Percentiles rank a stretch among this genome's conserved stretches.
These are phyloP conservation scores for Diospyros kaki DNA, from an alignment of 148 eudicot species.

Conservation along the genomic window DNA sequence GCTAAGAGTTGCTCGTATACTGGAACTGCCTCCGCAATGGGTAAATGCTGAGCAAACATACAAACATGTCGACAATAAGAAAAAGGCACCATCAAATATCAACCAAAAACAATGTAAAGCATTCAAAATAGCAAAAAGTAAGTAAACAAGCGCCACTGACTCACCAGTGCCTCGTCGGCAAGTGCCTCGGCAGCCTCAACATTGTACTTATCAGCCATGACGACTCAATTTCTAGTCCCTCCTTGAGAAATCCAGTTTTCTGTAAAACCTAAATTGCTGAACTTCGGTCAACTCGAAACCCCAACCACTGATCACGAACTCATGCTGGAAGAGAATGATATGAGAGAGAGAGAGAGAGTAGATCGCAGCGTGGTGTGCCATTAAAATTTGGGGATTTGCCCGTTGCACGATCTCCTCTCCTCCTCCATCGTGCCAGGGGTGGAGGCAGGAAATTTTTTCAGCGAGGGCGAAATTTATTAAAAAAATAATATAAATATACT, in stretches of 20 bases:
- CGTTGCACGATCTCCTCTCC: too few species aligned
- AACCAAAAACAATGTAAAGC: neutral
- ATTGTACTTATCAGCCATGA: slow-evolving; percentile 54
- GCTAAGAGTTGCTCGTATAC: slow-evolving; percentile 82
- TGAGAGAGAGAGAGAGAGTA: too few species aligned
- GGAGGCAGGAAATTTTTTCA: too few species aligned
- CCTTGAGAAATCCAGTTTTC: neutral
- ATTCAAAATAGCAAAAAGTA: neutral
- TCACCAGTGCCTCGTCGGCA: slow-evolving; percentile 80
- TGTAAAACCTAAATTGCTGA: neutral
- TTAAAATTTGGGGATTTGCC: too few species aligned
- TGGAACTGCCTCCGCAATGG: slow-evolving; percentile 69
- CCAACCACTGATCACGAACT: too few species aligned
- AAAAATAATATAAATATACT: too few species aligned
- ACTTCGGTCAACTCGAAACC: too few species aligned
- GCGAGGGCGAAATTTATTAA: too few species aligned
- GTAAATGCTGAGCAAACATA: slow-evolving; percentile 42
- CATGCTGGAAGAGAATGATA: too few species aligned
- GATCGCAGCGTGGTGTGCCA: too few species aligned
- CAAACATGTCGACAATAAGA: slow-evolving; percentile 1
- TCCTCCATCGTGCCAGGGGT: too few species aligned
- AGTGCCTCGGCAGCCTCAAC: slow-evolving; percentile 83
- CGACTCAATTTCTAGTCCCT: neutral
- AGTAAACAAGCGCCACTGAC: neutral
- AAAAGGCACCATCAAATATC: neutral